phyloP scores from a whole-genome alignment of 1,284 basidiomycete species.

The Ustilago esculenta region DNA sequence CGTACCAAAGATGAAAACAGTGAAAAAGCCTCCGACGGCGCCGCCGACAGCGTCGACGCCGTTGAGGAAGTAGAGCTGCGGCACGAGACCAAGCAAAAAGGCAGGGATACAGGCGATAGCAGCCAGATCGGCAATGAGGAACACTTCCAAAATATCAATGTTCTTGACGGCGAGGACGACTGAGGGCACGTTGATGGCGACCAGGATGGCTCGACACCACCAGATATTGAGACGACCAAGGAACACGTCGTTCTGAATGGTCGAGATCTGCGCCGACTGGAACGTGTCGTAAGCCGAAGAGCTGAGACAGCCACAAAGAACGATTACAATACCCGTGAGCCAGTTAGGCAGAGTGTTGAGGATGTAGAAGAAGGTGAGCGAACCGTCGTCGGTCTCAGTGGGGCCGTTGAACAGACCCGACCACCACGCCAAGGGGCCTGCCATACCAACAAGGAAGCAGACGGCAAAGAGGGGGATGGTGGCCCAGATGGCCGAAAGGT shows the following conservation, averaged over 20 bases:
- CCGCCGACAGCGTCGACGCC: constrained; percentile 65
- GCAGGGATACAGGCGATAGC: constrained; percentile 63
- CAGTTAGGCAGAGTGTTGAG: constrained; percentile 63
- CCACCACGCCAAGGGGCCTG: constrained; percentile 64
- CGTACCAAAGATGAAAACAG: constrained; percentile 65
- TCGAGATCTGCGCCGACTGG: constrained; percentile 66
- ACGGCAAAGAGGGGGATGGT: constrained; percentile 63
- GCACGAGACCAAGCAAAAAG: constrained; percentile 61
- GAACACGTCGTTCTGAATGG: constrained; percentile 66
- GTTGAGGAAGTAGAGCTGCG: constrained; percentile 60
- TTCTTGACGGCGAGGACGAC: constrained; percentile 63
- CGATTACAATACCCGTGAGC: constrained; percentile 64
- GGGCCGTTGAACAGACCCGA: constrained; percentile 58
- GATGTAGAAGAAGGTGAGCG: constrained; percentile 62
- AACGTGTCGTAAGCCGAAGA: constrained; percentile 67
- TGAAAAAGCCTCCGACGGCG: constrained; percentile 66
- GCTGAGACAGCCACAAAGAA: constrained; percentile 61
- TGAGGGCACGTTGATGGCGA: constrained; percentile 62
- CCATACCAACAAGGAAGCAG: constrained; percentile 65
- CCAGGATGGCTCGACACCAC: constrained; percentile 61
- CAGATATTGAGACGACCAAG: constrained; percentile 66
- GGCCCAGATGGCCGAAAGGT: constrained; percentile 59
- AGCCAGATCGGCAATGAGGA: constrained; percentile 65
- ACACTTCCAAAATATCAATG: constrained; percentile 66
- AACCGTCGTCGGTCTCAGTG: constrained; percentile 60